Conservation (phyloP, 2,329 filamentous ascomycete species). For the Diaporthe longicolla region DNA sequence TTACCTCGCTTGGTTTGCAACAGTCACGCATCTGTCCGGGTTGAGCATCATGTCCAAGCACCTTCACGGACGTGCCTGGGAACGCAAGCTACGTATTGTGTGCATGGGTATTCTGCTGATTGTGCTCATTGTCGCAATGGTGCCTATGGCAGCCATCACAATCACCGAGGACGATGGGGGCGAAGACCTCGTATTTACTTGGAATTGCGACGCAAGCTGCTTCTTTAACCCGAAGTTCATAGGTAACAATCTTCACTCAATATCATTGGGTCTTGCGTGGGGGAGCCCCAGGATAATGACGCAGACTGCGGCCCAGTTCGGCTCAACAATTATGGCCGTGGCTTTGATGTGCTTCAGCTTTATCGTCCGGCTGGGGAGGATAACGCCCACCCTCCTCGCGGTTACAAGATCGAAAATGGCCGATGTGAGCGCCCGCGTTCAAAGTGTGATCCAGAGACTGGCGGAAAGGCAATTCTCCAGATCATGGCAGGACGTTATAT, state of each 20-base stretch:
- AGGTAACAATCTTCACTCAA: background rate
- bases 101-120: background rate
- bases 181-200: background rate
- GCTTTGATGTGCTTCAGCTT: background rate
- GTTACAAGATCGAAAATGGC: background rate
- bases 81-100: background rate
- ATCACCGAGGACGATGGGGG: conserved; percentile 4
- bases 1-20: conserved; percentile 8
- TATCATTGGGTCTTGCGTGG: background rate
- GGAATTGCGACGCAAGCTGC: conserved; percentile 8
- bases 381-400: background rate
- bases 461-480: background rate
- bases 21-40: background rate
- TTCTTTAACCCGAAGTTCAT: conserved; percentile 1
- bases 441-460: background rate
- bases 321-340: background rate
- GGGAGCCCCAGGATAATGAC: background rate
- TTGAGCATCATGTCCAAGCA: conserved; percentile 6
- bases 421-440: background rate
- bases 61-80: background rate
- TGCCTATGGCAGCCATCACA: background rate
- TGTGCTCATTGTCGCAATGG: background rate
- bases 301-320: conserved; percentile 14
- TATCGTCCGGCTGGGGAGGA: background rate
- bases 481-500: background rate